Percentiles rank a stretch among this genome's conserved stretches.
Conservation (phyloP, 176 grass and related monocot species). For the Chrysopogon serrulatus region DNA sequence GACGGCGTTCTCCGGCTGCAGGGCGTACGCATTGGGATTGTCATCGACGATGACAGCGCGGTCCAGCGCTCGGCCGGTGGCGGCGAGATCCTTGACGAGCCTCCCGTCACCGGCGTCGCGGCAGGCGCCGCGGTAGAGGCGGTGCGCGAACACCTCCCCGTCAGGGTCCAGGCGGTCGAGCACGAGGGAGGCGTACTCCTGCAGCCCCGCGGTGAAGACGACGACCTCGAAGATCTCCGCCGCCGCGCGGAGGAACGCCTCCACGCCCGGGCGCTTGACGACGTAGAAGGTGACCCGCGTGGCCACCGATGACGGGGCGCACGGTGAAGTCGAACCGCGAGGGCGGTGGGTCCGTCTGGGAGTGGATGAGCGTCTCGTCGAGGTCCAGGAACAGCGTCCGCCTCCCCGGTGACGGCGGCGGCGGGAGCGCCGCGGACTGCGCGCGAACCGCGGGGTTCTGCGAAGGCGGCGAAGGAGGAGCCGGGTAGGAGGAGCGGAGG, state of each 20-base stretch:
- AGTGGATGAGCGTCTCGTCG: slow-evolving; percentile 92
- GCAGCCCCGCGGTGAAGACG: slow-evolving; percentile 76
- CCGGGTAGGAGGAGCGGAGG: slow-evolving; percentile 32
- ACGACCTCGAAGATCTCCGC: slow-evolving; percentile 62
- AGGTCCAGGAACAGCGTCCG: slow-evolving; percentile 88
- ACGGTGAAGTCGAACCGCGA: slow-evolving; percentile 72
- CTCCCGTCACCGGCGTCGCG: slow-evolving; percentile 61
- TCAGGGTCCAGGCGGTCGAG: slow-evolving; percentile 68
- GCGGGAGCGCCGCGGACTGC: slow-evolving; percentile 30
- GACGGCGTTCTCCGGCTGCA: slow-evolving; percentile 82
- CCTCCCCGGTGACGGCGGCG: slow-evolving; percentile 30
- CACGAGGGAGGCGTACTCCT: slow-evolving; percentile 73
- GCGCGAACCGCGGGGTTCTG: background rate
- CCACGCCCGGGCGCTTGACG: slow-evolving; percentile 62
- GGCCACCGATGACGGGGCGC: slow-evolving; percentile 61
- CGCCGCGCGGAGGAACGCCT: slow-evolving; percentile 52
- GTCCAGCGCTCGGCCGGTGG: slow-evolving; percentile 47
- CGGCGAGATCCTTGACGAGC: slow-evolving; percentile 85
- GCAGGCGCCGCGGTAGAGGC: slow-evolving; percentile 75
- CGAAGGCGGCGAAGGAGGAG: background rate
- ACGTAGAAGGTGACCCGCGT: slow-evolving; percentile 77
- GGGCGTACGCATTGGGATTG: slow-evolving; percentile 75
- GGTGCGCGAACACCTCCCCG: slow-evolving; percentile 52
- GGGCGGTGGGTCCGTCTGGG: slow-evolving; percentile 57
- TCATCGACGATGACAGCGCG: slow-evolving; percentile 78